phyloP scores from a whole-genome alignment of 257 asterid species.

The Capsicum baccatum region DNA sequence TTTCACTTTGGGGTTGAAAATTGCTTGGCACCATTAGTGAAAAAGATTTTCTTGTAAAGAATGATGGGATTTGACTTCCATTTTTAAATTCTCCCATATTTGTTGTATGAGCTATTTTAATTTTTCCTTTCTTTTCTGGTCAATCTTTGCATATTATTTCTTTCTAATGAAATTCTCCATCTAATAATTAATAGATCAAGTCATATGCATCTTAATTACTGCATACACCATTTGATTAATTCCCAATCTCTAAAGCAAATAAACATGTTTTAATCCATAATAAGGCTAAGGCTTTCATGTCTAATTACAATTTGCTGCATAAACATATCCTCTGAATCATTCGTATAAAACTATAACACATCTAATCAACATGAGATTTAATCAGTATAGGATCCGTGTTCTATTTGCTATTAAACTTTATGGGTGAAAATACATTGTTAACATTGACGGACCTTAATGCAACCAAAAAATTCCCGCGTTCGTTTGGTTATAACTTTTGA shows the following conservation, averaged over 20 bases:
- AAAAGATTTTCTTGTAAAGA: constrained; percentile 48
- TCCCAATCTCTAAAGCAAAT: background rate
- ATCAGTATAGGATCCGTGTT: background rate
- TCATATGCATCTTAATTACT: background rate
- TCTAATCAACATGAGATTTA: background rate
- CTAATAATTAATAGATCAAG: background rate
- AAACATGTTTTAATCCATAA: background rate
- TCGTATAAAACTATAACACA: background rate
- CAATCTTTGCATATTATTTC: background rate
- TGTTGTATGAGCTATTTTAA: background rate
- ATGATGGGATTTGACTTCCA: constrained; percentile 58
- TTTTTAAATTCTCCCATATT: background rate
- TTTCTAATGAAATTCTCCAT: background rate
- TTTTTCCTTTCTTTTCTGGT: background rate
- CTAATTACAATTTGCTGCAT: background rate
- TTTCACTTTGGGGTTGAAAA: constrained; percentile 63
- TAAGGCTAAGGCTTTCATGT: background rate
- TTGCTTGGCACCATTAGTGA: constrained; percentile 55
- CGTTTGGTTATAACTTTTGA: too few relatives aligned
- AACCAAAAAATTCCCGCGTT: too few relatives aligned
- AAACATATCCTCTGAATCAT: background rate
- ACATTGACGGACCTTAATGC: background rate
- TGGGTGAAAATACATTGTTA: background rate
- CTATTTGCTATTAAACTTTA: background rate
- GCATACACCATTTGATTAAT: background rate